phyloP scores from a whole-genome alignment of 1,284 basidiomycete species.

The Trichosporon coremiiforme region DNA sequence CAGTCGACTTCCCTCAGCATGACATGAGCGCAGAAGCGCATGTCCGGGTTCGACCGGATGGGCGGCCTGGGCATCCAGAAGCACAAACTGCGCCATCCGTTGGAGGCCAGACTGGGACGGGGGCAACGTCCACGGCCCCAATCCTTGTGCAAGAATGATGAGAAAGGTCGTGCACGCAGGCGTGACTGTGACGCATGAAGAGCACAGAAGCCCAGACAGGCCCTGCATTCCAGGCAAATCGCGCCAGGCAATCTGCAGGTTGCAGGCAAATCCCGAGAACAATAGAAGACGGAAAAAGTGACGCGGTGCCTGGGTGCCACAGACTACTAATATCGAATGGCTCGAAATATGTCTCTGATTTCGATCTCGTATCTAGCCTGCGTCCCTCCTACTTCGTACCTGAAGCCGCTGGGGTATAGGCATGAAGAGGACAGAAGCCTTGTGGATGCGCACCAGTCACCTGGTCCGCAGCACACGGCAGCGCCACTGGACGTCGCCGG shows the following conservation, averaged over 20 bases:
- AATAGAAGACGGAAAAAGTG: not conserved
- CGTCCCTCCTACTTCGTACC: not conserved
- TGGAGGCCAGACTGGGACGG: not conserved
- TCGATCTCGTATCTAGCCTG: not conserved
- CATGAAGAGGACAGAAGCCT: not conserved
- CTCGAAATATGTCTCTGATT: conserved; percentile 7
- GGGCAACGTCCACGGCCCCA: not conserved
- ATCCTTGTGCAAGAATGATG: not conserved
- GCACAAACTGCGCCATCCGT: not conserved
- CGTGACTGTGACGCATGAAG: not conserved
- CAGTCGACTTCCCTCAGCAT: not conserved
- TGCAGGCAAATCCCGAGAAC: not conserved
- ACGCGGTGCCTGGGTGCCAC: not conserved
- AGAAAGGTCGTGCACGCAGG: not conserved
- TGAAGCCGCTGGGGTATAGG: not conserved
- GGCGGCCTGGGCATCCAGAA: not conserved
- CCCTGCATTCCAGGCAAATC: not conserved
- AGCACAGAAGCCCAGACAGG: not conserved
- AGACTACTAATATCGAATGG: not conserved
- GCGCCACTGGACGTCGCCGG: not conserved
- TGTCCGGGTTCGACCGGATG: not conserved
- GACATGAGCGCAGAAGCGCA: not conserved
- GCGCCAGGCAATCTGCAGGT: not conserved
- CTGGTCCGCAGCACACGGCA: not conserved
- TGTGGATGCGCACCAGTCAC: not conserved